These are phyloP conservation scores for Thalassiosira hispida DNA, from an alignment of 352 stramenopile genomes.

Conservation along the genomic window DNA sequence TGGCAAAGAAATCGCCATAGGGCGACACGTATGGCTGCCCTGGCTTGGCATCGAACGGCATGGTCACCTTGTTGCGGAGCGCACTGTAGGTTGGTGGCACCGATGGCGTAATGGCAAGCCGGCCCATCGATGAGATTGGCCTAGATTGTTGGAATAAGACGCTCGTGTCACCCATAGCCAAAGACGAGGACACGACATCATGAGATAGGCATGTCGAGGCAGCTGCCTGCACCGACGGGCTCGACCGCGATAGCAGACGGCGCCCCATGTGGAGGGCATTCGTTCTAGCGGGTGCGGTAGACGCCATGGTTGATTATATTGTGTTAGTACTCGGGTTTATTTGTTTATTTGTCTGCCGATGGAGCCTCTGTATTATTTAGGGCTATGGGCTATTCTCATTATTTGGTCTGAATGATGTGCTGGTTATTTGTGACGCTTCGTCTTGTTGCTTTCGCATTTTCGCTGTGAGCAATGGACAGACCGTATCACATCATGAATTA, in stretches of 20 bases:
- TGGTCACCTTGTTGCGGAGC: constrained; percentile 44
- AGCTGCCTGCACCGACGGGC: constrained; percentile 7
- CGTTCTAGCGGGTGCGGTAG: not conserved
- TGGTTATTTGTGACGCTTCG: too few relatives aligned
- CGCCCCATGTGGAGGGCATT: constrained; percentile 8
- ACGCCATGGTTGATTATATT: not conserved
- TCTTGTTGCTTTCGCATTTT: too few relatives aligned
- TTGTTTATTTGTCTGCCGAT: too few relatives aligned
- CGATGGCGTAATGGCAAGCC: not conserved
- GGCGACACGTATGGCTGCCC: constrained; percentile 63
- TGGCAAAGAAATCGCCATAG: constrained; percentile 70
- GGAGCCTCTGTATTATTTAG: too few relatives aligned
- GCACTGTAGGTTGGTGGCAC: constrained; percentile 31
- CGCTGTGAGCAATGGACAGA: too few relatives aligned
- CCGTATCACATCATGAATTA: too few relatives aligned
- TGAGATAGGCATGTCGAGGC: not conserved
- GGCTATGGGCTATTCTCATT: too few relatives aligned
- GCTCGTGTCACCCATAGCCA: not conserved
- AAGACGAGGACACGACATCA: not conserved
- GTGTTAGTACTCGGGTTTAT: too few relatives aligned
- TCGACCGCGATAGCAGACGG: constrained; percentile 5
- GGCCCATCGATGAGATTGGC: constrained; percentile 15
- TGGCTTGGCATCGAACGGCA: constrained; percentile 32
- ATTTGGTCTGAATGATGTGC: too few relatives aligned
- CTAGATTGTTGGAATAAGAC: constrained; percentile 14